phyloP scores from a whole-genome alignment of 129 eudicot genomes.

The Arctium minus region DNA sequence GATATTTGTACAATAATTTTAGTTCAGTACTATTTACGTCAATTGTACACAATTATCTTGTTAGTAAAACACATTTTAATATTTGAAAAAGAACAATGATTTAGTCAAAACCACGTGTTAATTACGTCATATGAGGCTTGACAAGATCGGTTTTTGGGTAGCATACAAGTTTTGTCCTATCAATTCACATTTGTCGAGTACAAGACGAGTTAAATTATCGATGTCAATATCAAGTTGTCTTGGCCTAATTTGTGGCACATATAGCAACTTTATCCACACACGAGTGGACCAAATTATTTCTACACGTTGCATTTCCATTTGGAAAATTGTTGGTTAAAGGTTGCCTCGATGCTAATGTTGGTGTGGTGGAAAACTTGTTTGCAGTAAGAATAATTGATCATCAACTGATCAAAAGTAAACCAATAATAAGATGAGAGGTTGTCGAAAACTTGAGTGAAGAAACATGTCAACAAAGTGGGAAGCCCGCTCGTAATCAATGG shows the following conservation, averaged over 20 bases:
- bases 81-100: too few species aligned
- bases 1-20: too few species aligned
- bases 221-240: not conserved
- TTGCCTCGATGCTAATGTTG: not conserved
- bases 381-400: too few species aligned
- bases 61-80: too few species aligned
- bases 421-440: not conserved
- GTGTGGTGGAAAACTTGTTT: not conserved
- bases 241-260: not conserved
- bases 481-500: not conserved
- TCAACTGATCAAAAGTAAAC: not conserved
- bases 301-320: not conserved
- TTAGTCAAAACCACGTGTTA: not conserved
- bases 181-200: not conserved
- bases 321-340: not conserved
- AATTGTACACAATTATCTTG: too few species aligned
- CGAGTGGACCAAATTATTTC: not conserved
- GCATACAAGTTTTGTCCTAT: not conserved
- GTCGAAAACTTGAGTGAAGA: not conserved
- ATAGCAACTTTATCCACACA: not conserved
- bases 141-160: not conserved
- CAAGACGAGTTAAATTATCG: not conserved
- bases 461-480: not conserved
- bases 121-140: not conserved
- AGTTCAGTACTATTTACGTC: too few species aligned